Base-by-base conservation (phyloP, 192 early-diverging fungal genomes). In the Spinellus fusiger region DNA sequence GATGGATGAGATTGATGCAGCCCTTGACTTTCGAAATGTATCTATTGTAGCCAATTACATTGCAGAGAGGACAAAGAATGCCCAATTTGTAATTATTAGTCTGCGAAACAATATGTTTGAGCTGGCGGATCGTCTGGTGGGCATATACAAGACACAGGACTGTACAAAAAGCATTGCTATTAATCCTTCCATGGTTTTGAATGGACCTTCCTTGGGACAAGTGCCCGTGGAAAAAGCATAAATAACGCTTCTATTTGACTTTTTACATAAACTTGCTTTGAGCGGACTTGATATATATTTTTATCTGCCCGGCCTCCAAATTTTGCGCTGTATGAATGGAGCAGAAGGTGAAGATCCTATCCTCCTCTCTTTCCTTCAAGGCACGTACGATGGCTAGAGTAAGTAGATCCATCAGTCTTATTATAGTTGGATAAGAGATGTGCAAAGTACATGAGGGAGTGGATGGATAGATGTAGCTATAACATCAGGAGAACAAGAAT, bases 91-190 rank as follows among this genome's bases (percentile, higher is more conserved):
- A 33, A 96, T 99, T 63, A 97, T 99, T 69, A 94, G 91, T 65
- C 78, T 99, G 59, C 81, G 97, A 56, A 97, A 99, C 81, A 95
- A 99, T 69, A 99, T 99, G 95, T 99, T 99, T 86, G 97, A 99
- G 76, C 80, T 98, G 16, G 97, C 95, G 0, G 95, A 98, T 70
- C 86, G 94, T n/a, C 77, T 99, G 18, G 90, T 99, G 4, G 97
- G 97, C 44, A 95, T 99, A 40, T 98, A 99, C 75, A 99, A 99
- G 81, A 95, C 93, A 2, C 80, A 93, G 50, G 88, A 97, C 70
- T 86, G 82, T 29, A 92, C 93, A 35, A 92, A 92, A 75, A 88
- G 87, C 60, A 78, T 89, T 51, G 77, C 84, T 31, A 88, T 89
- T 59, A 80, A 86, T 56, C 86, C 87, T 25, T 61, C 64, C 40